These are phyloP conservation scores for Porphyrellus cyaneotinctus DNA, from an alignment of 768 basidiomycete genomes.

Conservation along the genomic window DNA sequence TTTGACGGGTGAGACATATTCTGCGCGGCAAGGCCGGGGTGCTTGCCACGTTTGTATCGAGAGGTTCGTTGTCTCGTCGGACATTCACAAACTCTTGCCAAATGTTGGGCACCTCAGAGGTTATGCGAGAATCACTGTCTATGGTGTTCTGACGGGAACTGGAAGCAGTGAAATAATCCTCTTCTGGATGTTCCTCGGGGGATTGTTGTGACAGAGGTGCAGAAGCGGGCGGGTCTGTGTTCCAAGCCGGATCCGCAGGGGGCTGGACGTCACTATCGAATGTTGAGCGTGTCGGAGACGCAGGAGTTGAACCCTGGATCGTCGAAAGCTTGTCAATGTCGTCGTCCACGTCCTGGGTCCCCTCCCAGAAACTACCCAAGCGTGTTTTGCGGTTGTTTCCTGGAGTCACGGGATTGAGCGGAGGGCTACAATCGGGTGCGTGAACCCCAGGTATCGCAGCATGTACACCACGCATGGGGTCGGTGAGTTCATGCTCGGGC, in stretches of 20 bases:
- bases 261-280: conserved; percentile 2
- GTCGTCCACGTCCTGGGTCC: conserved; percentile 62
- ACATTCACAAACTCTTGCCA: conserved; percentile 28
- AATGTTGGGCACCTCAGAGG: conserved; percentile 16
- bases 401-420: conserved; percentile 40
- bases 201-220: conserved; percentile 22
- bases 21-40: conserved; percentile 50
- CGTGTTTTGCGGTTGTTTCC: conserved; percentile 52
- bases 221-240: conserved; percentile 5
- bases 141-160: conserved; percentile 22
- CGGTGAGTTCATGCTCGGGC: conserved; percentile 87
- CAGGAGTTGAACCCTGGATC: conserved; percentile 23
- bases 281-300: conserved; percentile 19
- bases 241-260: conserved; percentile 9
- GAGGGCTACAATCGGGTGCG: conserved; percentile 33
- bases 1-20: conserved; percentile 55
- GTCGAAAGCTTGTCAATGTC: conserved; percentile 21
- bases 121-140: conserved; percentile 13
- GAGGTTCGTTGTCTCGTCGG: conserved; percentile 26
- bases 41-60: conserved; percentile 32
- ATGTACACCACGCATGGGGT: conserved; percentile 79
- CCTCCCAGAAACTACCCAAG: conserved; percentile 72
- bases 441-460: conserved; percentile 64
- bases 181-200: conserved; percentile 24
- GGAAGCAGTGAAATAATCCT: conserved; percentile 31